Evolutionary conservation across 2,329 filamentous ascomycete species (phyloP).

Genomic region (Aspergillus pseudoterreus): DNA sequence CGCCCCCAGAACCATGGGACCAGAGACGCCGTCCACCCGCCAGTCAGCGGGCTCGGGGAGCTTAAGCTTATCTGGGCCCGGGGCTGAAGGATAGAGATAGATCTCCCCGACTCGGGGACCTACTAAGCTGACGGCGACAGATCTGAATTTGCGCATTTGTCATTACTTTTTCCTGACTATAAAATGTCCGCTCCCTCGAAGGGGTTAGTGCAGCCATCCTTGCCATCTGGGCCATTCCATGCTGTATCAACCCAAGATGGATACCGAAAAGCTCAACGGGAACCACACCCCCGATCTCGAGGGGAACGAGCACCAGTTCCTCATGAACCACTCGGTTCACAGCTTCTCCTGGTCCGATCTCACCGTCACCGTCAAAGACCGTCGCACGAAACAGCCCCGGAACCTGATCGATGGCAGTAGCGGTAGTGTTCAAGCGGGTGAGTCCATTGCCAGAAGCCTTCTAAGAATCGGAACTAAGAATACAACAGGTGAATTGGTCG

Average conservation of each 20-base stretch:
- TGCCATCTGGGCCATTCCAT: background rate
- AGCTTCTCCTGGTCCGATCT: constrained; percentile 65
- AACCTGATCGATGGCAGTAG: constrained; percentile 61
- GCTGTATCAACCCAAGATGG: background rate
- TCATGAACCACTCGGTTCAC: constrained; percentile 59
- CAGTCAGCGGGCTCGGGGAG: background rate
- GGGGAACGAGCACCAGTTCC: constrained; percentile 26
- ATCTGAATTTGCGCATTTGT: too few relatives aligned
- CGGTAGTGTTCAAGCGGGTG: constrained; percentile 63
- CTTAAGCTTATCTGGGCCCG: background rate
- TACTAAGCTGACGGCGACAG: background rate
- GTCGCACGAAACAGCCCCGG: constrained; percentile 59
- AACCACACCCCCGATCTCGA: constrained; percentile 24
- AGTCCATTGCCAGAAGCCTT: constrained; percentile 3
- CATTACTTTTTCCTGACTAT: background rate
- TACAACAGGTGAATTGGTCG: constrained; percentile 63
- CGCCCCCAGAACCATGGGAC: background rate
- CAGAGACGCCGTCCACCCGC: background rate
- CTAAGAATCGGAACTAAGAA: background rate
- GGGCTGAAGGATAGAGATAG: background rate
- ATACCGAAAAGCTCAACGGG: background rate
- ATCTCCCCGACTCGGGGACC: background rate
- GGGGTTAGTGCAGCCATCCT: background rate
- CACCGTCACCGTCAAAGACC: constrained; percentile 69
- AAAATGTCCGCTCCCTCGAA: background rate